Conservation (phyloP, 169 alveolate species). For the Plasmodium gonderi region DNA sequence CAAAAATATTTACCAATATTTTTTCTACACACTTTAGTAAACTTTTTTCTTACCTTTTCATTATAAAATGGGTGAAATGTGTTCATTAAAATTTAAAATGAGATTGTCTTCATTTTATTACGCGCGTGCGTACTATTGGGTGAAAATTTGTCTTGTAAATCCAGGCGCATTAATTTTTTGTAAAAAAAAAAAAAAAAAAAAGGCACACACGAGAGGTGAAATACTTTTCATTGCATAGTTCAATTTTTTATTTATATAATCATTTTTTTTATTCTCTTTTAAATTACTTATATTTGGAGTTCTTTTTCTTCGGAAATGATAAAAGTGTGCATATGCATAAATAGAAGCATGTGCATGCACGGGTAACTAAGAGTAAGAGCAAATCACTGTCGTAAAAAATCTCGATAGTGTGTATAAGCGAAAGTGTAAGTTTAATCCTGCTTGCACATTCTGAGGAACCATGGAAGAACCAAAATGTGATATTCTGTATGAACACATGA, state of each 20-base stretch:
- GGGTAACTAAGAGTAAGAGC: not conserved
- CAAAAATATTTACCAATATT: not conserved
- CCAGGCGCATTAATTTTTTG: not conserved
- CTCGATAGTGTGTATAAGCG: no score
- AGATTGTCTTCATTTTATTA: not conserved
- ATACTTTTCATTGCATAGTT: not conserved
- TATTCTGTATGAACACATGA: constrained; percentile 73
- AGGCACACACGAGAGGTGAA: not conserved
- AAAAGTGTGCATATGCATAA: not conserved
- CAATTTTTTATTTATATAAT: not conserved
- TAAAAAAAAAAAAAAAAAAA: not conserved
- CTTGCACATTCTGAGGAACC: not conserved
- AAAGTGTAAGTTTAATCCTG: not conserved
- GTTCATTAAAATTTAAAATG: not conserved
- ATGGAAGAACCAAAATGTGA: constrained; percentile 75
- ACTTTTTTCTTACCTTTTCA: not conserved
- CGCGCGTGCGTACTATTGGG: not conserved
- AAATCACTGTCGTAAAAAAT: not conserved
- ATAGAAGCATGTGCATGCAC: not conserved
- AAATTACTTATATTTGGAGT: not conserved
- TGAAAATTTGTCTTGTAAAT: not conserved
- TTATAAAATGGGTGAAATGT: not conserved
- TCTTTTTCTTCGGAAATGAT: not conserved
- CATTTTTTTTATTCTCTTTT: not conserved
- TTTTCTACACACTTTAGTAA: not conserved